Evolutionary conservation across 139 green algal genomes (phyloP).

Genomic region (Monoraphidium neglectum): DNA sequence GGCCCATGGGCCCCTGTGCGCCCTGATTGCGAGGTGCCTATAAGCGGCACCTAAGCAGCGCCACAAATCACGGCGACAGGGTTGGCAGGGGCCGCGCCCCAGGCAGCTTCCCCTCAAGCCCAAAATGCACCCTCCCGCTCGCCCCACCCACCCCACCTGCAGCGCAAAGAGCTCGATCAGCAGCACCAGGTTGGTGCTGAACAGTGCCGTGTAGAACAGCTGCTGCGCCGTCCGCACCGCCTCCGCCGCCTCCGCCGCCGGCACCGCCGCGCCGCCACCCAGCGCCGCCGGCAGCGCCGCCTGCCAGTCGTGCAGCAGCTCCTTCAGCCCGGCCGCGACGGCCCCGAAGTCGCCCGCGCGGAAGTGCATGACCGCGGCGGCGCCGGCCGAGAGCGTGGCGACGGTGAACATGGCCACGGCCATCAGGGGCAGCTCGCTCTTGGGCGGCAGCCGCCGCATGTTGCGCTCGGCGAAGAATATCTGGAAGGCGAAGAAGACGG

Average conservation of each 20-base stretch:
- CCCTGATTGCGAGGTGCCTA: no score
- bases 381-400: conserved; percentile 15
- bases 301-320: background rate
- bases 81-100: no score
- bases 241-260: background rate
- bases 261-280: conserved; percentile 14
- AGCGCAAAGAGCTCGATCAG: conserved; percentile 76
- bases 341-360: conserved; percentile 21
- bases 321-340: background rate
- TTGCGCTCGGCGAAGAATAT: conserved; percentile 60
- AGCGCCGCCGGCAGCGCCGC: background rate
- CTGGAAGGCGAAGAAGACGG: conserved; percentile 79
- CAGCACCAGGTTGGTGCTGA: conserved; percentile 69
- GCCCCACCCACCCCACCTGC: conserved; percentile 18
- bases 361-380: conserved; percentile 1
- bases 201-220: conserved; percentile 28
- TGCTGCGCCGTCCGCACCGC: conserved; percentile 11
- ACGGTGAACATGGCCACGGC: conserved; percentile 46
- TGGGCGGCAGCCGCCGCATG: conserved; percentile 32
- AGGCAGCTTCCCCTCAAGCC: no score
- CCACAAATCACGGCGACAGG: no score
- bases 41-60: no score
- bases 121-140: no score
- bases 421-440: conserved; percentile 44
- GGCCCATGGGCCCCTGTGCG: no score